phyloP scores from a whole-genome alignment of 768 basidiomycete species.

The Mrakia hoshinonis region DNA sequence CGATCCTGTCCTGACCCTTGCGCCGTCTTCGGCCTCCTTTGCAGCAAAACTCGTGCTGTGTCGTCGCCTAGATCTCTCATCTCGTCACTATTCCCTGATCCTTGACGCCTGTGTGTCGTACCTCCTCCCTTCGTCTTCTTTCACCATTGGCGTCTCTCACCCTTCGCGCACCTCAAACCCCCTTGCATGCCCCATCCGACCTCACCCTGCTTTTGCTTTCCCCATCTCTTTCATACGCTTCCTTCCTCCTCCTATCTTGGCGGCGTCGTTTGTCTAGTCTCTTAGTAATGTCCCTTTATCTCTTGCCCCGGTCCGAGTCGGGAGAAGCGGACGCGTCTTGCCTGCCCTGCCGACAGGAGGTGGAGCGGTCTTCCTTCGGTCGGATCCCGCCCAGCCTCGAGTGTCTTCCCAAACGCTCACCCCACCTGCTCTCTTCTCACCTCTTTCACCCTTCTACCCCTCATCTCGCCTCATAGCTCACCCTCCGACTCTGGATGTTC shows the following conservation, averaged over 20 bases:
- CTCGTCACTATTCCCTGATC: background rate
- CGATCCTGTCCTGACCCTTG: conserved; percentile 2
- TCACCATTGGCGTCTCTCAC: background rate
- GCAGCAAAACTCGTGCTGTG: conserved; percentile 92
- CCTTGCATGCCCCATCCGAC: background rate
- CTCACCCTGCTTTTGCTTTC: background rate
- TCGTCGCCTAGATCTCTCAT: conserved; percentile 47
- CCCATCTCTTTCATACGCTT: background rate
- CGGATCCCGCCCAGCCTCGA: background rate
- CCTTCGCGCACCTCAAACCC: background rate
- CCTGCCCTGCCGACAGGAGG: no score
- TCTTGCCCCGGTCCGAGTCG: background rate
- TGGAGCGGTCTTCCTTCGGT: no score
- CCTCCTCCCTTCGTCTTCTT: background rate
- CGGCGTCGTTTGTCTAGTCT: background rate
- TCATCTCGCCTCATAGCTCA: background rate
- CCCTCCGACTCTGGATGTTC: background rate
- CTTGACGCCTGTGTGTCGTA: background rate
- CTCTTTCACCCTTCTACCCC: no score
- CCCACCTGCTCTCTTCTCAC: background rate
- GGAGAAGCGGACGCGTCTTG: background rate
- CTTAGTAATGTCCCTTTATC: background rate
- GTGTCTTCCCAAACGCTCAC: background rate
- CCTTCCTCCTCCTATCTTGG: background rate
- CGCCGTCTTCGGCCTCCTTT: conserved; percentile 15